Evolutionary conservation across 192 early-diverging fungal species (phyloP).

Genomic region (Coemansia sp.): DNA sequence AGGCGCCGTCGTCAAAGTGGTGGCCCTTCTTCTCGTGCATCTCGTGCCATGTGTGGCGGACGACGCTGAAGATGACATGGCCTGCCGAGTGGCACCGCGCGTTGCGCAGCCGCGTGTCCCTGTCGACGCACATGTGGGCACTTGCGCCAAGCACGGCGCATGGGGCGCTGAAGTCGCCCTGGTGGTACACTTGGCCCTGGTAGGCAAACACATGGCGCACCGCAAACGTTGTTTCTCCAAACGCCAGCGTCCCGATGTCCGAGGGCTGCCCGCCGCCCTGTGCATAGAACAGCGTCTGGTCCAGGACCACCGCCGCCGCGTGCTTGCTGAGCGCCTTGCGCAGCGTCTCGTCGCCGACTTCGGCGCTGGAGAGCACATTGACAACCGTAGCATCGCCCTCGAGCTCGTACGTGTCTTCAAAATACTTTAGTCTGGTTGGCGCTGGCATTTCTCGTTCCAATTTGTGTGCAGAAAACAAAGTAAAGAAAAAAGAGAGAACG

Average conservation of each 20-base stretch:
- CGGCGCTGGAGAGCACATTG: conserved; percentile 1
- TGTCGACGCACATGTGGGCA: conserved; percentile 12
- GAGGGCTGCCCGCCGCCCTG: conserved; percentile 40
- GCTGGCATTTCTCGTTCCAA: background rate
- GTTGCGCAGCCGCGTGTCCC: conserved; percentile 14
- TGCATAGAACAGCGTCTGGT: conserved; percentile 30
- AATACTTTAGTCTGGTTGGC: conserved; percentile 20
- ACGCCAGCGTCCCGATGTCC: conserved; percentile 15
- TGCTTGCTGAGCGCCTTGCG: conserved; percentile 17
- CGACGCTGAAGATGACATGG: conserved; percentile 30
- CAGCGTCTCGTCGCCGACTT: background rate
- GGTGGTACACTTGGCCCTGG: conserved; percentile 21
- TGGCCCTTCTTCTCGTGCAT: conserved; percentile 34
- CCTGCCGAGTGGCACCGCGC: conserved; percentile 36
- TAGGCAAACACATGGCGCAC: conserved; percentile 16
- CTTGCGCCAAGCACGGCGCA: background rate
- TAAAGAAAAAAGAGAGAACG: background rate
- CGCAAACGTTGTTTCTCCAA: background rate
- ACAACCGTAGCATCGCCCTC: conserved; percentile 8
- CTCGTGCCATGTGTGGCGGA: conserved; percentile 16
- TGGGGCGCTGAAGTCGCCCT: conserved; percentile 10
- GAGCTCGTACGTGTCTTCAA: conserved; percentile 26
- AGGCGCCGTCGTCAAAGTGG: conserved; percentile 33
- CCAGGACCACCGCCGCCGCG: conserved; percentile 14
- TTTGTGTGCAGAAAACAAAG: background rate